Evolutionary conservation across 208 protist genomes (phyloP).

Genomic region (Lotmaria passim): DNA sequence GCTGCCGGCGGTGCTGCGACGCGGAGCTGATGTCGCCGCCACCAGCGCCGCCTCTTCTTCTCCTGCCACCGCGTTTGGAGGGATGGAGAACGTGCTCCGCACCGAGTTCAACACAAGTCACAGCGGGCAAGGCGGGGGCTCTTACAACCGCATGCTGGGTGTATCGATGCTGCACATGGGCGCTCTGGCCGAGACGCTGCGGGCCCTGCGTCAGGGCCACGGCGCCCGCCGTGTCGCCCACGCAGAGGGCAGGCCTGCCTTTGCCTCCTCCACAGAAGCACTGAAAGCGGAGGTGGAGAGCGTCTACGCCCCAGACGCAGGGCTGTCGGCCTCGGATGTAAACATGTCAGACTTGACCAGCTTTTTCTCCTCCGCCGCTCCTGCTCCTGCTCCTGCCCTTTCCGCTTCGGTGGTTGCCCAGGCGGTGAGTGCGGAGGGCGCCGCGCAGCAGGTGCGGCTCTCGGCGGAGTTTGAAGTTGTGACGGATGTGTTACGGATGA

Average conservation of each 20-base stretch:
- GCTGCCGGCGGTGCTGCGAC: conserved; percentile 4
- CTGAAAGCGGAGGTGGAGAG: conserved; percentile 22
- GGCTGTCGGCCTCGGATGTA: neutral
- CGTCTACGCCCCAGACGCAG: conserved; percentile 28
- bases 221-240: neutral
- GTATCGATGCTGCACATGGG: conserved; percentile 31
- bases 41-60: neutral
- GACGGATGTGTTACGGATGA: conserved; percentile 73
- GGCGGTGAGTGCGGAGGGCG: neutral
- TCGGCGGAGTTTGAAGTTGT: conserved; percentile 43
- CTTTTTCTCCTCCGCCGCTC: neutral
- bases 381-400: neutral
- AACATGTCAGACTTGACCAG: too few species aligned
- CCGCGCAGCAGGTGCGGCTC: neutral
- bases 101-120: conserved; percentile 28
- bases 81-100: neutral
- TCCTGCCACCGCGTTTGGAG: too few species aligned
- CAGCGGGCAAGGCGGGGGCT: conserved; percentile 18
- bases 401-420: neutral
- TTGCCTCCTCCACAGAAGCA: conserved; percentile 12
- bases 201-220: conserved; percentile 14
- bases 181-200: conserved; percentile 31
- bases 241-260: neutral
- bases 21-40: neutral
- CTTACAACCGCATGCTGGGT: conserved; percentile 38